Evolutionary conservation across 305 asterid species (phyloP).

Genomic region (Rubia occidens): DNA sequence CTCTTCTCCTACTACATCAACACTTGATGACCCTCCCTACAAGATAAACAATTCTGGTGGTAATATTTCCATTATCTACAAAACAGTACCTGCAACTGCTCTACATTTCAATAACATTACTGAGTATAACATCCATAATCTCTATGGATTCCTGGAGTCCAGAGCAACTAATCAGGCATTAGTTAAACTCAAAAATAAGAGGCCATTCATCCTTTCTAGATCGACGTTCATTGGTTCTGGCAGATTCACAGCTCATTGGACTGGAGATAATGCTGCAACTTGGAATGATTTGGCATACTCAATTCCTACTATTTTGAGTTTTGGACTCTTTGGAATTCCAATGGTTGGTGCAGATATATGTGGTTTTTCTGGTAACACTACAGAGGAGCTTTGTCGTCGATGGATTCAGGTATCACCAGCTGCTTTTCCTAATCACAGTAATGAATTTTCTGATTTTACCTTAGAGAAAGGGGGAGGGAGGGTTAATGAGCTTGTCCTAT

Average conservation of each 20-base stretch:
- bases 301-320: slow-evolving; percentile 60
- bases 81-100: slow-evolving; percentile 50
- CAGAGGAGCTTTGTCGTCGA: slow-evolving; percentile 77
- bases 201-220: slow-evolving; percentile 75
- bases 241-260: slow-evolving; percentile 81
- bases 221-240: slow-evolving; percentile 88
- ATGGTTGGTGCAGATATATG: slow-evolving; percentile 98
- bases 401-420: slow-evolving; percentile 74
- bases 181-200: slow-evolving; percentile 42
- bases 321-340: slow-evolving; percentile 76
- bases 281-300: slow-evolving; percentile 77
- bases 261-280: slow-evolving; percentile 87
- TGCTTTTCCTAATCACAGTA: background rate
- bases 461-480: too few relatives aligned
- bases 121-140: slow-evolving; percentile 68
- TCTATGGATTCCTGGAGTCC: slow-evolving; percentile 65
- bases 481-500: too few relatives aligned
- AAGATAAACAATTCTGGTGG: slow-evolving; percentile 34
- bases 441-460: too few relatives aligned
- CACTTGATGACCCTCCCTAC: slow-evolving; percentile 37
- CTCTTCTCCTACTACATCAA: slow-evolving; percentile 23
- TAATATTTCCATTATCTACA: slow-evolving; percentile 24
- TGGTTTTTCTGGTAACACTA: slow-evolving; percentile 59
- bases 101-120: slow-evolving; percentile 45
- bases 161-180: slow-evolving; percentile 57